These are phyloP conservation scores for Talaromyces liani DNA, from an alignment of 495 filamentous ascomycete species.

Conservation along the genomic window DNA sequence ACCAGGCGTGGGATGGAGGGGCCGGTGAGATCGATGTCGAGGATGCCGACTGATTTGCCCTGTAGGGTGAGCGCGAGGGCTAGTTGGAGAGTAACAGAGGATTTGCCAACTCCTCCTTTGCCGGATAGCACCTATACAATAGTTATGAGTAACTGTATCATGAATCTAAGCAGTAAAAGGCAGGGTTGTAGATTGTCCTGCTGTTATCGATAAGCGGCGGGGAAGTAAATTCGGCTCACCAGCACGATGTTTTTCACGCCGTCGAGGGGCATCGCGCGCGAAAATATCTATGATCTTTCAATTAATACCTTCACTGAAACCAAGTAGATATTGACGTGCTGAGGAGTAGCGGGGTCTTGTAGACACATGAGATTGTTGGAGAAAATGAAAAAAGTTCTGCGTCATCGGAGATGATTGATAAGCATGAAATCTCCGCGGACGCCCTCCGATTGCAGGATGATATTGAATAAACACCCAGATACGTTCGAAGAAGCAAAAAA, in stretches of 20 bases:
- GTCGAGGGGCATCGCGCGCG: constrained; percentile 35
- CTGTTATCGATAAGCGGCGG: constrained; percentile 38
- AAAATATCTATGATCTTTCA: not conserved
- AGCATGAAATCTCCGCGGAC: constrained; percentile 3
- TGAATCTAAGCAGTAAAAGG: not conserved
- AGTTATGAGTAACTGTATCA: constrained; percentile 3
- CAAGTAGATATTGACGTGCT: not conserved
- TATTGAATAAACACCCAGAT: too few relatives aligned
- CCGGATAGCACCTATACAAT: constrained; percentile 67
- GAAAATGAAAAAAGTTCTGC: constrained; percentile 1
- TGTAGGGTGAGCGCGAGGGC: constrained; percentile 81
- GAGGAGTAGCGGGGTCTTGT: not conserved
- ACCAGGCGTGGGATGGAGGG: constrained; percentile 94
- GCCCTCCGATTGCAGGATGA: not conserved
- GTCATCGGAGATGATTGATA: constrained; percentile 11
- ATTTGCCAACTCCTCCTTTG: constrained; percentile 97
- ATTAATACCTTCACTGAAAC: not conserved
- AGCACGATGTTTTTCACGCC: constrained; percentile 48
- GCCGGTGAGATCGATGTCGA: constrained; percentile 93
- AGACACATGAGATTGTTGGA: not conserved
- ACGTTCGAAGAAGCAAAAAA: too few relatives aligned
- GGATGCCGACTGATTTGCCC: constrained; percentile 83
- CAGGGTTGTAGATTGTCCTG: not conserved
- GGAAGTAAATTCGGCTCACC: constrained; percentile 24
- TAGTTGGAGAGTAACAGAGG: constrained; percentile 89